phyloP scores from a whole-genome alignment of 2,329 filamentous ascomycete species.

The Kalaharituber pfeilii region DNA sequence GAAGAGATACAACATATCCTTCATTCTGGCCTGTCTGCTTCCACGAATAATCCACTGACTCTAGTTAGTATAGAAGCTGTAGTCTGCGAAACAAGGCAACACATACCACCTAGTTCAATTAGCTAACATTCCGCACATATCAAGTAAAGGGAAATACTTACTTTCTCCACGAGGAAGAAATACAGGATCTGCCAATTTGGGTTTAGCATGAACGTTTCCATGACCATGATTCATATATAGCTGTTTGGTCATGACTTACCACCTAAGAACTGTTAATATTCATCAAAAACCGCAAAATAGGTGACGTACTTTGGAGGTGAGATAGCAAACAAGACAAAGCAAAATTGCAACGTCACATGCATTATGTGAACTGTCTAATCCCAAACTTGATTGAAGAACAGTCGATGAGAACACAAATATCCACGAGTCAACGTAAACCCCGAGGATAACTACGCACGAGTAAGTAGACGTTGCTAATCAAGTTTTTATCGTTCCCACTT shows the following conservation, averaged over 20 bases:
- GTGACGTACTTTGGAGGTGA: slow-evolving; percentile 41
- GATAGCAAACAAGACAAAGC: slow-evolving; percentile 43
- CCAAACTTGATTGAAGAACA: slow-evolving; percentile 40
- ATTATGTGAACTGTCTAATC: slow-evolving; percentile 34
- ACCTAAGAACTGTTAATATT: slow-evolving; percentile 20
- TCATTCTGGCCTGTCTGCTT: slow-evolving; percentile 34
- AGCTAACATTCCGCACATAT: not conserved
- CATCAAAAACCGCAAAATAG: not conserved
- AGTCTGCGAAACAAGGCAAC: not conserved
- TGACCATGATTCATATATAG: not conserved
- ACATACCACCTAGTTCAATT: not conserved
- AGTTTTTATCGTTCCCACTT: slow-evolving; percentile 3
- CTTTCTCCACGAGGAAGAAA: slow-evolving; percentile 47
- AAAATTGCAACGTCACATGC: slow-evolving; percentile 43
- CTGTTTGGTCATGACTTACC: slow-evolving; percentile 18
- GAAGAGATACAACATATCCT: slow-evolving; percentile 42
- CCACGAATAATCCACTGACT: slow-evolving; percentile 38
- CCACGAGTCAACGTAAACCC: slow-evolving; percentile 44
- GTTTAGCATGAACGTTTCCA: not conserved
- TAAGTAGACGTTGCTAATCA: not conserved
- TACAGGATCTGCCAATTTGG: slow-evolving; percentile 37
- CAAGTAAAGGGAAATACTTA: slow-evolving; percentile 28
- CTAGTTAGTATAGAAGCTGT: not conserved
- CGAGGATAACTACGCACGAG: slow-evolving; percentile 36
- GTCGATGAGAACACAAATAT: slow-evolving; percentile 42